Evolutionary conservation across 495 filamentous ascomycete genomes (phyloP), one percentile per base, ranked within the genome.

Genomic region (Beverwykella pulmonaria): DNA sequence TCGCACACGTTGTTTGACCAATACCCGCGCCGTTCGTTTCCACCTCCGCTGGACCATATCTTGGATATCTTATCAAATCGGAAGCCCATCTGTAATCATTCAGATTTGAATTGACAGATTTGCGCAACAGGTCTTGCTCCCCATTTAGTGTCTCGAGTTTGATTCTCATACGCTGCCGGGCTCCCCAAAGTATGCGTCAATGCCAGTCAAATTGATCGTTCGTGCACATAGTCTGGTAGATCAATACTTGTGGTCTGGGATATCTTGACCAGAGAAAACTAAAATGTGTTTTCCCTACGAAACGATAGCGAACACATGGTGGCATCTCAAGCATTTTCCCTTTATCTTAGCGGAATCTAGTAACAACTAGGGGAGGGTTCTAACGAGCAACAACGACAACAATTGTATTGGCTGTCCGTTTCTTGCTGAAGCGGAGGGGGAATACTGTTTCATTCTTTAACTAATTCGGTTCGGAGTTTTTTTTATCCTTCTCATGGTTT

Each of bases 11-110:
- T 23, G 10, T n/a, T 22, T 12, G 48, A 8, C 48, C 4, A 52
- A 7, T 22, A 25, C 17, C 9, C n/a, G 48, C 48, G 9, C 48
- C 48, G 20, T 23, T 10, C 48, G 2, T 19, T 8, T 48, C 22
- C 44, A 17, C 22, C 7, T 15, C 22, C 17, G 6, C 22, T 52
- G 17, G 48, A 12, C 48, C 5, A 52, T 12, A 52, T 52, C 26
- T 52, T 52, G 48, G 48, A 52, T 52, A 52, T n/a, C 26, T 19
- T 52, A 4, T 12, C 39, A 44, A 44, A 44, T 44, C 39, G 39
- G 39, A 44, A 14, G 8, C 39, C 39, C 39, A 44, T 15, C 15
- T 44, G 3, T 12, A 34, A 4, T 12, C 15, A 3, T n/a, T 44
- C 17, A 44, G 39, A 44, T 44, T 44, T 4, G 39, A 44, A 7